phyloP scores from a whole-genome alignment of 441 rosid species.

The Erodium trifolium region DNA sequence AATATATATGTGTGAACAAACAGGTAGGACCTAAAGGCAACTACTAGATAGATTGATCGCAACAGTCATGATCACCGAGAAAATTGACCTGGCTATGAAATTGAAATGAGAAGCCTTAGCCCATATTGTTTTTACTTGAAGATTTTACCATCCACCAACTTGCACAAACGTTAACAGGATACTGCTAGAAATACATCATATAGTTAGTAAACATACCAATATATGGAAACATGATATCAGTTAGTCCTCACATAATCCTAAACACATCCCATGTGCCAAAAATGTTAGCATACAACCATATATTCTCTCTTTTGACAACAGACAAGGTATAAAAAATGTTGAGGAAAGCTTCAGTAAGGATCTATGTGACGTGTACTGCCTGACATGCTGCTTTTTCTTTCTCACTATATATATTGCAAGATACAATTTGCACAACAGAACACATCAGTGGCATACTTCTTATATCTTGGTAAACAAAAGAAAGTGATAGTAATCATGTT shows the following conservation, averaged over 20 bases:
- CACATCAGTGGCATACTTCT: not conserved
- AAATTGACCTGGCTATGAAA: not conserved
- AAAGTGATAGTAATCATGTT: conserved; percentile 10
- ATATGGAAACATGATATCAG: not conserved
- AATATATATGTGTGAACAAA: not conserved
- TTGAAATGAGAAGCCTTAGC: not conserved
- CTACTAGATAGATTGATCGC: not conserved
- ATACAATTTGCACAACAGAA: not conserved
- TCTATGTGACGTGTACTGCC: not conserved
- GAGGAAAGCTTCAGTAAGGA: not conserved
- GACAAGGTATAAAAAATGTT: not conserved
- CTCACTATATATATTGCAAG: not conserved
- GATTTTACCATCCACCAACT: not conserved
- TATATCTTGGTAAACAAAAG: not conserved
- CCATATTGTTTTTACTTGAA: not conserved
- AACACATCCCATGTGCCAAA: not conserved
- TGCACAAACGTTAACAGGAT: not conserved
- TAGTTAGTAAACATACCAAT: not conserved
- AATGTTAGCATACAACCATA: not conserved
- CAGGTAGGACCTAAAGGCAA: not conserved
- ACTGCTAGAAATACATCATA: not conserved
- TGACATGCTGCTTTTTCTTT: not conserved
- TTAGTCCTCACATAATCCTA: not conserved
- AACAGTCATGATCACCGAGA: not conserved
- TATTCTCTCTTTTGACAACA: not conserved